Conservation (phyloP, 352 stramenopile genomes). For the Phytophthora capsici region DNA sequence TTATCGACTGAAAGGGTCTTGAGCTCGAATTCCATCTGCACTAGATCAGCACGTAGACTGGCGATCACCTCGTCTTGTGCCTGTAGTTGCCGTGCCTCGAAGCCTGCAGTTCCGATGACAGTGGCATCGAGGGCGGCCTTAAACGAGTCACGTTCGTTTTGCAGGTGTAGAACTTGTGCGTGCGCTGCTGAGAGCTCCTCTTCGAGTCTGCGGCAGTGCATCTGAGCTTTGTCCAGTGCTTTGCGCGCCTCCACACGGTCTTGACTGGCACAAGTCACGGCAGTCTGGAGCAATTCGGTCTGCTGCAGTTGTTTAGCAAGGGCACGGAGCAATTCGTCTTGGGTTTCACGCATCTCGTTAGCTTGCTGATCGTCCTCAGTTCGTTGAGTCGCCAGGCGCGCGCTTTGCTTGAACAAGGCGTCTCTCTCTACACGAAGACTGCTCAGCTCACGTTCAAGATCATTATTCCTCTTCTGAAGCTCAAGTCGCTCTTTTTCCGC, state of each 20-base stretch:
- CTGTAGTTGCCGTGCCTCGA: conserved; percentile 41
- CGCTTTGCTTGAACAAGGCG: conserved; percentile 50
- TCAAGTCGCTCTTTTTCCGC: conserved; percentile 25
- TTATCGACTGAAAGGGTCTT: conserved; percentile 59
- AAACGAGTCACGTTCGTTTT: conserved; percentile 48
- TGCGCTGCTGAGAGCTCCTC: conserved; percentile 53
- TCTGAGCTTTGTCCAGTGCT: conserved; percentile 54
- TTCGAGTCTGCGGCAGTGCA: conserved; percentile 56
- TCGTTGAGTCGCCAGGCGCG: conserved; percentile 20
- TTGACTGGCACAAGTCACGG: conserved; percentile 24
- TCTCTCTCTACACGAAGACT: conserved; percentile 55
- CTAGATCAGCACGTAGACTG: conserved; percentile 59
- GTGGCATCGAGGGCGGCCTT: conserved; percentile 42
- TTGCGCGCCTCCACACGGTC: conserved; percentile 42
- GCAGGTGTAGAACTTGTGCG: conserved; percentile 50
- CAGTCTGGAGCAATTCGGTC: conserved; percentile 39
- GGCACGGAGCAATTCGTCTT: conserved; percentile 58
- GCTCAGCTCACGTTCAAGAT: conserved; percentile 38
- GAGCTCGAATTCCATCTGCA: conserved; percentile 76
- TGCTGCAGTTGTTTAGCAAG: conserved; percentile 53
- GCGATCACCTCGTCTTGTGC: conserved; percentile 58
- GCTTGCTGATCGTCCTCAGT: conserved; percentile 34
- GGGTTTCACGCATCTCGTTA: conserved; percentile 36
- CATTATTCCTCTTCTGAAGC: conserved; percentile 29
- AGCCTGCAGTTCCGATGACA: conserved; percentile 19